Percentiles rank a stretch among this genome's conserved stretches.
These are phyloP conservation scores for Vanrija humicola DNA, from an alignment of 1,284 basidiomycete genomes.

Conservation along the genomic window DNA sequence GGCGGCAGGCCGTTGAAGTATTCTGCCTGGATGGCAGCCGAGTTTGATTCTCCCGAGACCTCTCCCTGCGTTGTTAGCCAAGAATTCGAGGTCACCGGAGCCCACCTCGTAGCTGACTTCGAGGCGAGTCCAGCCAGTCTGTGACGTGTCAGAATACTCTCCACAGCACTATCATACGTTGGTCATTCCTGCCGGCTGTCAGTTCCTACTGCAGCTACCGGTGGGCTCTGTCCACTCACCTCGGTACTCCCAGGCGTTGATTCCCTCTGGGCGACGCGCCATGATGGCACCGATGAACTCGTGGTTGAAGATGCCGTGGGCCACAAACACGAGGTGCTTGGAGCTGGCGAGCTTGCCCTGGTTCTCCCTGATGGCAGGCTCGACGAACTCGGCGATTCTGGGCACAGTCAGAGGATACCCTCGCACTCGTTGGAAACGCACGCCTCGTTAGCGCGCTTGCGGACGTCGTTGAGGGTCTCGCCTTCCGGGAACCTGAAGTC, in stretches of 20 bases:
- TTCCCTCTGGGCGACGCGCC: conserved; percentile 39
- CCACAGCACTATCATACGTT: conserved; percentile 30
- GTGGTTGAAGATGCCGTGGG: conserved; percentile 50
- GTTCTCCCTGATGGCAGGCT: conserved; percentile 32
- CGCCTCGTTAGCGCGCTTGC: conserved; percentile 43
- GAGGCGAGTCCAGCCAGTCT: conserved; percentile 52
- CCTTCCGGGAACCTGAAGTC: conserved; percentile 41
- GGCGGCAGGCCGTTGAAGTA: conserved; percentile 14
- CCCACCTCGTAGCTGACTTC: conserved; percentile 47
- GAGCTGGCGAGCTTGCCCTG: conserved; percentile 22
- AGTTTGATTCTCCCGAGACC: background rate
- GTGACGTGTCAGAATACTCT: conserved; percentile 1
- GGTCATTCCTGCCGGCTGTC: conserved; percentile 41
- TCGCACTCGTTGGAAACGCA: conserved; percentile 18
- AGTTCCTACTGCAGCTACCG: background rate
- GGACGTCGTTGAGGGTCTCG: conserved; percentile 47
- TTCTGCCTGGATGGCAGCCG: background rate
- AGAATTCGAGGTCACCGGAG: background rate
- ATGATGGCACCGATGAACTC: conserved; percentile 44
- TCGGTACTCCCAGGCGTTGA: conserved; percentile 44
- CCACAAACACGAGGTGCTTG: conserved; percentile 44
- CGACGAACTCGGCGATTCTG: conserved; percentile 42
- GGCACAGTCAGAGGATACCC: background rate
- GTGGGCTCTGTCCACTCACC: conserved; percentile 31
- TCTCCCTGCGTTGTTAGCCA: conserved; percentile 4